phyloP scores from a whole-genome alignment of 2,329 filamentous ascomycete species.

The Hymenoscyphus albidus region DNA sequence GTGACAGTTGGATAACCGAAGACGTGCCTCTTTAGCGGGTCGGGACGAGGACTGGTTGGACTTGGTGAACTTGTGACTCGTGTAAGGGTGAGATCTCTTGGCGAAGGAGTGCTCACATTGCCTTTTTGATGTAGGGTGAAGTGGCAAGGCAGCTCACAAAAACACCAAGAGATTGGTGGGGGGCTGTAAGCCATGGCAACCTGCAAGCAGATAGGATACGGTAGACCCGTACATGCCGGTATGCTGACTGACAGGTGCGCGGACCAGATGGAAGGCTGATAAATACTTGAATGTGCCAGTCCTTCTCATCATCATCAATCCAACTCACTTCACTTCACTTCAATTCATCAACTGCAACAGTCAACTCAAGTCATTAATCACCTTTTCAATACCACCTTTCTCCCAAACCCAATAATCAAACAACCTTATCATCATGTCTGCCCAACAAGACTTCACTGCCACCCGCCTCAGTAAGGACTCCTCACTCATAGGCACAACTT shows the following conservation, averaged over 20 bases:
- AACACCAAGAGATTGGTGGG: slow-evolving; percentile 3
- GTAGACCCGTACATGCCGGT: neutral
- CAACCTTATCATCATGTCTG: slow-evolving; percentile 7
- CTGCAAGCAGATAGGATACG: neutral
- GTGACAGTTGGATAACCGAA: neutral
- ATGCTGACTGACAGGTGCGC: slow-evolving; percentile 1
- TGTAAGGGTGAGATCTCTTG: slow-evolving; percentile 1
- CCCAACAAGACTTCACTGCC: slow-evolving; percentile 7
- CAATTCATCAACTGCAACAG: neutral
- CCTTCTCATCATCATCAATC: neutral
- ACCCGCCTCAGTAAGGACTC: slow-evolving; percentile 7
- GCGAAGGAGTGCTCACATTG: neutral
- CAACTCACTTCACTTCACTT: neutral
- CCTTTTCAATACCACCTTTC: neutral
- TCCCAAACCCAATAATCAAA: neutral
- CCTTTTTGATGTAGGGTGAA: neutral
- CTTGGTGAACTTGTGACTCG: slow-evolving; percentile 2
- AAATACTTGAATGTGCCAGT: neutral
- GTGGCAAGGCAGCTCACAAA: neutral
- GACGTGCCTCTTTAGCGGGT: slow-evolving; percentile 1
- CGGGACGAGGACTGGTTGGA: neutral
- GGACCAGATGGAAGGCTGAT: neutral
- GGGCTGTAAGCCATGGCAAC: neutral
- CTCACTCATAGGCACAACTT: neutral
- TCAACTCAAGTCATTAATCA: neutral